phyloP scores from a whole-genome alignment of 2,329 filamentous ascomycete genomes.

The Pseudogymnoascus sp. region DNA sequence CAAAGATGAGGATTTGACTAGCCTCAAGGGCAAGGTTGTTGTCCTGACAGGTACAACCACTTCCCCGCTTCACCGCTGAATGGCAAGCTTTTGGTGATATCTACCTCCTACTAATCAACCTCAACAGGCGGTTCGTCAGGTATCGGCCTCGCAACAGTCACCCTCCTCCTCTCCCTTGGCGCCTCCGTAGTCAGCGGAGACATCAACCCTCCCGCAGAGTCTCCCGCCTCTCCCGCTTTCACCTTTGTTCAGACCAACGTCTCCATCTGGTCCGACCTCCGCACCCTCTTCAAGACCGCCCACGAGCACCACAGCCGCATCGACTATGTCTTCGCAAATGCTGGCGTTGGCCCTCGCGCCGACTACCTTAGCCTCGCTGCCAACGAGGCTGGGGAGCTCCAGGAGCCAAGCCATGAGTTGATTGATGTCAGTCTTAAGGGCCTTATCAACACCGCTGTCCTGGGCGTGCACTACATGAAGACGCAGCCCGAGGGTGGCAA shows the following conservation, averaged over 20 bases:
- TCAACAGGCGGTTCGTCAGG: constrained; percentile 46
- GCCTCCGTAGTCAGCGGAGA: constrained; percentile 49
- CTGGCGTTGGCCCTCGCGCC: constrained; percentile 40
- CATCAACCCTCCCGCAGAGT: constrained; percentile 33
- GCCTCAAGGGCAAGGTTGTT: constrained; percentile 41
- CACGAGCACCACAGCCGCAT: constrained; percentile 26
- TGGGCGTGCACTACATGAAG: constrained; percentile 43
- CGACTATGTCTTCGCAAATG: constrained; percentile 34
- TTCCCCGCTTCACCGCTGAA: neutral
- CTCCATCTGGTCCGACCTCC: constrained; percentile 38
- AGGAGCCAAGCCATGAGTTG: constrained; percentile 34
- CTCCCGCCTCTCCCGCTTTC: constrained; percentile 21
- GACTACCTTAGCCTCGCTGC: constrained; percentile 39
- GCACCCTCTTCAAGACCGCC: constrained; percentile 42
- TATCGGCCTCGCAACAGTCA: constrained; percentile 48
- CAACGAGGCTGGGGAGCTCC: constrained; percentile 40
- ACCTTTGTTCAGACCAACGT: constrained; percentile 33
- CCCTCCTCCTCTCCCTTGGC: constrained; percentile 42
- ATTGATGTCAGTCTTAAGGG: constrained; percentile 44
- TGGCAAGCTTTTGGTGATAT: constrained; percentile 1
- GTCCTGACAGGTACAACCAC: constrained; percentile 39
- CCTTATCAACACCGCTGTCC: constrained; percentile 39
- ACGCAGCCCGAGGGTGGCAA: constrained; percentile 39
- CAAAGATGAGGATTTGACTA: constrained; percentile 33
- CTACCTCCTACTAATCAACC: constrained; percentile 11